Base-by-base conservation (phyloP, 352 stramenopile species). In the Globisporangium takayamanum region DNA sequence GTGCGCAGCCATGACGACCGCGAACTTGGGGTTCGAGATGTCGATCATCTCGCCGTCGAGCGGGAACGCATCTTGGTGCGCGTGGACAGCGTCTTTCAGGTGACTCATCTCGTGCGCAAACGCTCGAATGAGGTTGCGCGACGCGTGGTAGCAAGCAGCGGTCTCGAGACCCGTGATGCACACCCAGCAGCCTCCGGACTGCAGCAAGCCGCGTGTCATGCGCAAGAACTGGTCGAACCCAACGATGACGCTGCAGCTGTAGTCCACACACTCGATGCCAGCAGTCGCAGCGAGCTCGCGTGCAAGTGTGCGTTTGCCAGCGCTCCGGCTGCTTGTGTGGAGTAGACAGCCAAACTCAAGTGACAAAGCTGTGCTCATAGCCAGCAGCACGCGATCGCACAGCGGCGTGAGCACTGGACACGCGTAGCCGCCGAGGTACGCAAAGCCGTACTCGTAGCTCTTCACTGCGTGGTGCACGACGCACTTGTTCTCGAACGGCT, bases 361-460 rank as follows among this genome's bases (percentile, higher is more conserved):
- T 2, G 76, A 72, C 41, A 88, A 52, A n/a, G 78, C 75, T 1
- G 69, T 62, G 44, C 75, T 88, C 60, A 90, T 77, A 2, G 67
- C 73, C 3, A 88, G 41, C 18, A 90, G 41, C 2, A 77, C 72
- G 28, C 76, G 76, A 41, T 85, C 78, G 44, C 76, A 86, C 10
- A 90, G 47, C 42, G 80, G 78, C 57, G 70, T 88, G 20, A 90
- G 45, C 4, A 88, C 72, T 15, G 70, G 65, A 51, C 59, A 64
- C 3, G 59, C 41, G 49, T 84, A 79, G 22, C 65, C 67, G 5
- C 78, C 73, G 0, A 87, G 52, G 36, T 85, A 90, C 5, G 74
- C 76, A 41, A 80, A 87, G 16, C 77, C 76, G 57, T 87, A 90
- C 51, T 85, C 73, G 51, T 74, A 85, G 0, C 67, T 77, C 59